Evolutionary conservation across 2,329 filamentous ascomycete species (phyloP).

Genomic region (Mollisia scopiformis): DNA sequence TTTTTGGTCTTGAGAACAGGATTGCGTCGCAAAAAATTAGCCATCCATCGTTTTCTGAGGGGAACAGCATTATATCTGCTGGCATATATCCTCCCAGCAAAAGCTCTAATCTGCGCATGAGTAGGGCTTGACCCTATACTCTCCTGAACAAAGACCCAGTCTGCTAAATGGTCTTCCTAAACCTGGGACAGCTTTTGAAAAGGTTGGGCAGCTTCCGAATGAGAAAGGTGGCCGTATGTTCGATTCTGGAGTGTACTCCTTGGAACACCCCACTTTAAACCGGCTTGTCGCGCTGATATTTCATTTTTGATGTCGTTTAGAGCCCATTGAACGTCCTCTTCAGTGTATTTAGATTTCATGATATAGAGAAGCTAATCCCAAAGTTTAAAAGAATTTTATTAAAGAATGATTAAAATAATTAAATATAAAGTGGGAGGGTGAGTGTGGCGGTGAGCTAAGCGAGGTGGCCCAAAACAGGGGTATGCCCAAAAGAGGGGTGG

Average conservation of each 20-base stretch:
- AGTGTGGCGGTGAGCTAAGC: slow-evolving; percentile 14
- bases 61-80: background rate
- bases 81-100: background rate
- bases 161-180: background rate
- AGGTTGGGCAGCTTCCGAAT: background rate
- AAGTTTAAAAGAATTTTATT: slow-evolving; percentile 3
- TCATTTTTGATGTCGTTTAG: slow-evolving; percentile 4
- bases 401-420: slow-evolving; percentile 2
- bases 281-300: background rate
- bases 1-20: slow-evolving; percentile 2
- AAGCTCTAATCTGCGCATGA: background rate
- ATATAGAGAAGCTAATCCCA: background rate
- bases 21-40: slow-evolving; percentile 2
- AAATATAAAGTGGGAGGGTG: slow-evolving; percentile 2
- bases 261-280: slow-evolving; percentile 1
- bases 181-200: background rate
- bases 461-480: slow-evolving; percentile 11
- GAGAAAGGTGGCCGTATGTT: background rate
- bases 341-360: slow-evolving; percentile 10
- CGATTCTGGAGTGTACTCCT: background rate
- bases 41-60: slow-evolving; percentile 10
- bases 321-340: slow-evolving; percentile 5
- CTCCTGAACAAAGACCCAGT: slow-evolving; percentile 9
- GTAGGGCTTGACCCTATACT: background rate
- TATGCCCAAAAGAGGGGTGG: background rate